Evolutionary conservation across 129 eudicot genomes (phyloP).

Genomic region (Ambrosia trifida): DNA sequence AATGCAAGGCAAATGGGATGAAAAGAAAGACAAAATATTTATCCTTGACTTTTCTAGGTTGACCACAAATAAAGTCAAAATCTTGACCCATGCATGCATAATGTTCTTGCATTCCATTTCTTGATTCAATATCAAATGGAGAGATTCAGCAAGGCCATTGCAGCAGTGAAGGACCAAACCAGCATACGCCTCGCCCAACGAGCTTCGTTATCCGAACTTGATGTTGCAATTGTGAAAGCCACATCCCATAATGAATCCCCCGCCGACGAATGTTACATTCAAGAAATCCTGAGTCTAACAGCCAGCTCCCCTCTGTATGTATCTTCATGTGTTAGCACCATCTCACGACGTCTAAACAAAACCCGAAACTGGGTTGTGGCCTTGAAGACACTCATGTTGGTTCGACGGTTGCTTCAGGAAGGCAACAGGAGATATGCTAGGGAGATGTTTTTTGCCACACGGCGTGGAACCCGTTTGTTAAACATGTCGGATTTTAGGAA

Average conservation of each 20-base stretch:
- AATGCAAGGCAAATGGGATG: too few species aligned
- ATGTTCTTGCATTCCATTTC: not conserved
- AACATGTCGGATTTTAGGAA: constrained; percentile 90
- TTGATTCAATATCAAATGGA: constrained; percentile 44
- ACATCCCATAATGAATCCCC: constrained; percentile 84
- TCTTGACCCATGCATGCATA: constrained; percentile 1
- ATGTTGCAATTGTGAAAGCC: constrained; percentile 83
- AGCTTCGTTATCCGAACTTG: constrained; percentile 63
- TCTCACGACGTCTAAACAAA: constrained; percentile 77
- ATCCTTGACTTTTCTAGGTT: not conserved
- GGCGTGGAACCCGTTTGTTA: constrained; percentile 91
- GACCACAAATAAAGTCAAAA: not conserved
- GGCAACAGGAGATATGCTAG: constrained; percentile 71
- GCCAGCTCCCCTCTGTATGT: constrained; percentile 56
- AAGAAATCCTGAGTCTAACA: constrained; percentile 72
- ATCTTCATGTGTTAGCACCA: constrained; percentile 62
- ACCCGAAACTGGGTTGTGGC: constrained; percentile 93
- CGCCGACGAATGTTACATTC: constrained; percentile 59
- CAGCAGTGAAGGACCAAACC: constrained; percentile 89
- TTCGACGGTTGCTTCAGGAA: constrained; percentile 64
- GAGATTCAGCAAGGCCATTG: constrained; percentile 75
- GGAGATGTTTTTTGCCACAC: constrained; percentile 85
- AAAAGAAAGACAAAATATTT: constrained; percentile 20
- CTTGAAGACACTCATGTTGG: constrained; percentile 67
- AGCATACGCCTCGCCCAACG: constrained; percentile 75